Percentiles rank a stretch among this genome's conserved stretches.
Conservation (phyloP, 83 land plant genomes). For the Diphasiastrum complanatum region DNA sequence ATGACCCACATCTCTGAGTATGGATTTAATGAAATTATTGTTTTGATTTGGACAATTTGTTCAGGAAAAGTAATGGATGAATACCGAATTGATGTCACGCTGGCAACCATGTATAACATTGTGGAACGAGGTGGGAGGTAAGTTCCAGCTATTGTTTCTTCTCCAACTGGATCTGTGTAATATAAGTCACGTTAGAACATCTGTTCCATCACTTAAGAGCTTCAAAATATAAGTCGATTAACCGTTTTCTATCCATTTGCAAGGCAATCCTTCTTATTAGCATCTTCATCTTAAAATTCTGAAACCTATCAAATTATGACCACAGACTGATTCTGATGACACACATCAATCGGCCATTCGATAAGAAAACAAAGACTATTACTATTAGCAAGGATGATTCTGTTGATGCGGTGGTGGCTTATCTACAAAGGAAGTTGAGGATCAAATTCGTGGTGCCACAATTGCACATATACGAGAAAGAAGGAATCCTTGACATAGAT, state of each 20-base stretch:
- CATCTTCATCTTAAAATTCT: no score
- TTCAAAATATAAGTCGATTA: no score
- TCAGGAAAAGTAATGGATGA: slow-evolving; percentile 47
- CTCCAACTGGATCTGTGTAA: no score
- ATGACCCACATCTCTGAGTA: neutral
- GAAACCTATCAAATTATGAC: no score
- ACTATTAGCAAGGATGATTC: slow-evolving; percentile 36
- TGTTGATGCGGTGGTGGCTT: slow-evolving; percentile 49
- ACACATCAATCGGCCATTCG: slow-evolving; percentile 45
- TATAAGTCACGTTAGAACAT: no score
- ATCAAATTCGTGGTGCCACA: slow-evolving; percentile 49
- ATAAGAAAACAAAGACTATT: slow-evolving; percentile 42
- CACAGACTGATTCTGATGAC: slow-evolving; percentile 50
- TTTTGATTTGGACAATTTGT: slow-evolving; percentile 6
- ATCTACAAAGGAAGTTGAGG: slow-evolving; percentile 45
- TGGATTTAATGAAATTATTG: neutral
- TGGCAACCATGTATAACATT: slow-evolving; percentile 55
- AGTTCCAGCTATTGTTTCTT: no score
- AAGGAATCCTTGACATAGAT: slow-evolving; percentile 45
- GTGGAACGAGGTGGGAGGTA: slow-evolving; percentile 57
- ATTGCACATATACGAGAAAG: slow-evolving; percentile 26
- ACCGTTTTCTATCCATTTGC: no score
- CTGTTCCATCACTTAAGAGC: no score
- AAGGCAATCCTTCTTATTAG: no score
- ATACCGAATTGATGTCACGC: slow-evolving; percentile 48